Base-by-base conservation (phyloP, 2,329 filamentous ascomycete genomes). In the Cladosporium oxysporum region DNA sequence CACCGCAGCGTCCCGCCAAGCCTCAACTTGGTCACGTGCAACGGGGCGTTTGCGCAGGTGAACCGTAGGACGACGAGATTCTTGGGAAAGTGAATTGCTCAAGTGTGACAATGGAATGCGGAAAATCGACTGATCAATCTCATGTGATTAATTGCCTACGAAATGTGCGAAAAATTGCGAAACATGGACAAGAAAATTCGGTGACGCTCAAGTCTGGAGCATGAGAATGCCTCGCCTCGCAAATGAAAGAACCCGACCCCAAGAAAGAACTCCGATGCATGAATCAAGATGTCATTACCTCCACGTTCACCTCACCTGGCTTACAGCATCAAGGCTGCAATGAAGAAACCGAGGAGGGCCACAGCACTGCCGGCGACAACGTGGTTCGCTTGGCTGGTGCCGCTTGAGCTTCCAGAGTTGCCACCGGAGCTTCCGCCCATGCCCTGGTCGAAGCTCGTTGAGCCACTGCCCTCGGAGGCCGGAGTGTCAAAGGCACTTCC, bases 281-380 rank as follows among this genome's bases (percentile, higher is more conserved):
- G 33, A 57, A 44, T 28, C 60, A 37, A 31, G 29, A 33, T 52
- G 7, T 62, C 59, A 57, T 58, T 52, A 62, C 47, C 59, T 55
- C 60, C 49, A 44, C 49, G 11, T 23, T 57, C n/a, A 14, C 10
- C 41, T 47, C 41, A 12, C 2, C 35, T 8, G 21, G 26, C 58
- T 68, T 67, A 78, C 26, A 78, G 62, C 72, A 78, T 72, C 68
- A 78, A 67, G 47, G 76, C 75, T 23, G 75, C 76, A 57, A 74
- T 72, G 61, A 79, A 75, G 67, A 78, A 78, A 28, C 76, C 76
- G 47, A 79, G 66, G 64, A 79, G 68, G 28, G 77, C 77, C 18
- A 79, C 70, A 35, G 74, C 74, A 66, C 76, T 77, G 67, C 76
- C 77, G 14, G 76, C 76, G 29, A 75, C 71, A 33, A 76, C 72